Evolutionary conservation across 305 asterid species (phyloP).

Genomic region (Fraxinus xanthoxyloides): DNA sequence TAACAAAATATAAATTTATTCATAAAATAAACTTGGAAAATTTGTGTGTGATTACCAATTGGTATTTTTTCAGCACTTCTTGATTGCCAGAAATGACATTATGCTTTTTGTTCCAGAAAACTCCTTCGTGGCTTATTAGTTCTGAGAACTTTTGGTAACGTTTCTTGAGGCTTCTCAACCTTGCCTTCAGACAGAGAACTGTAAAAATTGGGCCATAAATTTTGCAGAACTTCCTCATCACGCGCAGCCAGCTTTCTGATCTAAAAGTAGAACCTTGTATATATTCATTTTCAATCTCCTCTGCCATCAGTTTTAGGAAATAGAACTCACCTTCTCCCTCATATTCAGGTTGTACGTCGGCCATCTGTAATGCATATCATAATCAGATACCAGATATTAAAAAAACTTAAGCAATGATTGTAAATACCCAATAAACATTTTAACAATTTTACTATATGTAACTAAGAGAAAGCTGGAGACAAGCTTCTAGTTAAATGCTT

Average conservation of each 20-base stretch:
- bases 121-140: conserved; percentile 34
- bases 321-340: conserved; percentile 20
- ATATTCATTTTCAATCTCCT: conserved; percentile 38
- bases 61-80: conserved; percentile 24
- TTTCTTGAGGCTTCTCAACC: conserved; percentile 20
- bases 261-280: conserved; percentile 32
- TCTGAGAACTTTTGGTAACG: conserved; percentile 35
- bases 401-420: background rate
- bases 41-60: conserved; percentile 19
- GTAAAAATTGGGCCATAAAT: conserved; percentile 23
- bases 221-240: conserved; percentile 25
- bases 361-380: conserved; percentile 34
- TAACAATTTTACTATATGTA: background rate
- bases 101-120: conserved; percentile 35
- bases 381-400: background rate
- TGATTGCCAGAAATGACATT: conserved; percentile 32
- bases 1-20: background rate
- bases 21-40: background rate
- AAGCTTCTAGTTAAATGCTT: background rate
- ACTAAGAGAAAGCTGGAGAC: background rate
- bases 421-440: background rate
- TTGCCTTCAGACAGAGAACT: conserved; percentile 28
- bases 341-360: background rate
- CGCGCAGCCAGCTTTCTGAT: conserved; percentile 28
- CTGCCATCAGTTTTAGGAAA: conserved; percentile 36